Base-by-base conservation (phyloP, 2,329 filamentous ascomycete species). In the Arthrobotrys sinensis region DNA sequence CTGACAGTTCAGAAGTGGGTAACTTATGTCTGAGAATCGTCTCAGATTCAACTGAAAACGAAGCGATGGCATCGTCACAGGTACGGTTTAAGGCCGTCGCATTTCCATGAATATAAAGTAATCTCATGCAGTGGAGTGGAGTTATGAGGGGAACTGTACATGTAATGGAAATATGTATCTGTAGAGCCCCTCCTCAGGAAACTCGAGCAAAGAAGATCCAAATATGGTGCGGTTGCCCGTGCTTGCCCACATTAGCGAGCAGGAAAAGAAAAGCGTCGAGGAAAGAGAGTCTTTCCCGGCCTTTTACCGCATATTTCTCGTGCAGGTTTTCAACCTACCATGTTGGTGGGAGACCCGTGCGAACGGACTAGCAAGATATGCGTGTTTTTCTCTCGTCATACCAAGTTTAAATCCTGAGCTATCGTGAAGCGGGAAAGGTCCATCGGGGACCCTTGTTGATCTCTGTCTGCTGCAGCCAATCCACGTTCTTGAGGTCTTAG, bases 381-480 rank as follows among this genome's bases (percentile, higher is more conserved):
- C 67, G 75, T 72, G 62, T 68, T 77, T 70, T 77, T 71, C 63
- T 77, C 62, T 77, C 55, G 65, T 68, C 66, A 70, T 71, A 77
- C 73, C 73, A 77, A 77, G 73, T 77, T 77, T 78, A 72, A 78
- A 66, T 78, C 65, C 67, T 72, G 63, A 62, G 67, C 75, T 78
- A 78, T 78, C 48, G 62, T 71, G 63, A 72, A 78, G 75, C 62
- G 62, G 75, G 75, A 78, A 78, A 78, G 67, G 75, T 78, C 43
- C 75, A 78, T 72, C 75, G 62, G 69, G 67, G 67, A 78, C 75
- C 75, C 75, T 78, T 71, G 75, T 78, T 78, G 75, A 78, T 78
- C 75, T 67, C 62, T 70, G 46, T 67, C 53, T 62, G 62, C 40
- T 72, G 75, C 67, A 78, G 67, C 75, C 75, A 78, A 78, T 78